These are phyloP conservation scores for Xylariaceae sp. DNA, from an alignment of 2,329 filamentous ascomycete species.

Conservation along the genomic window DNA sequence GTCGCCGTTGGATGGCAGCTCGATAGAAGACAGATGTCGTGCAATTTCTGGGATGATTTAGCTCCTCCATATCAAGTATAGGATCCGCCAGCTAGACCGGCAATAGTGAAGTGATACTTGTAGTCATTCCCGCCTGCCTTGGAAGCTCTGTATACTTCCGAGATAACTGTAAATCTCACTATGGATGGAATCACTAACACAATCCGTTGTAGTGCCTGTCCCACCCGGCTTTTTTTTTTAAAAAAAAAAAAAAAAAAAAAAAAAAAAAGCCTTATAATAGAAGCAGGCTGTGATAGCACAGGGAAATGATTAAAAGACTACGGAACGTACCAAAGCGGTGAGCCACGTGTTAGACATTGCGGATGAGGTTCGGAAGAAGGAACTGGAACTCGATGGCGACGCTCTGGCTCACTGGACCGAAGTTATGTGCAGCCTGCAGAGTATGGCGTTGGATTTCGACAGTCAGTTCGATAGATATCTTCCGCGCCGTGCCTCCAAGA, in stretches of 20 bases:
- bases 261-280: too few relatives aligned
- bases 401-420: constrained; percentile 44
- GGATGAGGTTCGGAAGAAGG: constrained; percentile 32
- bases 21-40: constrained; percentile 46
- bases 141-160: too few relatives aligned
- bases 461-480: constrained; percentile 47
- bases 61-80: constrained; percentile 53
- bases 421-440: constrained; percentile 44
- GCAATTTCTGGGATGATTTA: constrained; percentile 51
- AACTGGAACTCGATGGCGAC: constrained; percentile 40
- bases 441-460: constrained; percentile 46
- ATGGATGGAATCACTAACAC: too few relatives aligned
- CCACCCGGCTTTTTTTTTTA: too few relatives aligned
- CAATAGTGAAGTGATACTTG: constrained; percentile 41
- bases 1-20: constrained; percentile 57
- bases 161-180: too few relatives aligned
- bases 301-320: constrained; percentile 16
- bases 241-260: too few relatives aligned
- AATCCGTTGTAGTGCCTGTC: too few relatives aligned
- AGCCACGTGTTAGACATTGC: constrained; percentile 31
- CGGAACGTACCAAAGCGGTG: constrained; percentile 29
- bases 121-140: too few relatives aligned
- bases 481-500: constrained; percentile 44
- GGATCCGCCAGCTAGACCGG: constrained; percentile 49
- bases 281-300: too few relatives aligned